Percentiles rank a stretch among this genome's conserved stretches.
These are phyloP conservation scores for Phialophora chinensis DNA, from an alignment of 2,329 filamentous ascomycete species.

Conservation along the genomic window DNA sequence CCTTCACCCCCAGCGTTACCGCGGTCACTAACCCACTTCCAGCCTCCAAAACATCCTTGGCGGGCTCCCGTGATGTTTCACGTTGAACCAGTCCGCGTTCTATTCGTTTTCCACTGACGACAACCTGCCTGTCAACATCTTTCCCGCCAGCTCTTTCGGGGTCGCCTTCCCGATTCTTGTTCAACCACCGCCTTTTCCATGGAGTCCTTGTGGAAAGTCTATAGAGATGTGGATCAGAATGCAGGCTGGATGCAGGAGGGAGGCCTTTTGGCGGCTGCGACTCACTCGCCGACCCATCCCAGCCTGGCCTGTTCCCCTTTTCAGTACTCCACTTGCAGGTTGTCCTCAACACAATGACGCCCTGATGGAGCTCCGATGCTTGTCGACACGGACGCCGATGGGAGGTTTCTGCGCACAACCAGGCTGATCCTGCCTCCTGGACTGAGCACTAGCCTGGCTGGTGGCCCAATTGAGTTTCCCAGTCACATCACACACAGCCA, in stretches of 20 bases:
- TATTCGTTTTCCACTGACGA: conserved; percentile 13
- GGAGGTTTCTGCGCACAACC: background rate
- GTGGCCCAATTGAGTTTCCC: conserved; percentile 20
- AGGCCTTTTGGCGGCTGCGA: background rate
- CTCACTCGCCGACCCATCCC: conserved; percentile 10
- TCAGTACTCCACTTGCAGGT: conserved; percentile 22
- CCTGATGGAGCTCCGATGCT: background rate
- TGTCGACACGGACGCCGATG: conserved; percentile 9
- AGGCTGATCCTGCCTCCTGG: conserved; percentile 30
- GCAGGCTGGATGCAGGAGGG: background rate
- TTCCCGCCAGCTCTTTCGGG: conserved; percentile 4
- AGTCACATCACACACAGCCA: conserved; percentile 23
- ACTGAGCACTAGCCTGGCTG: conserved; percentile 17
- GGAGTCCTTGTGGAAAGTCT: background rate
- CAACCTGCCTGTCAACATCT: conserved; percentile 5
- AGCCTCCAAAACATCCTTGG: conserved; percentile 25
- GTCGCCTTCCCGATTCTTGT: conserved; percentile 1
- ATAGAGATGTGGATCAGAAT: conserved; percentile 8
- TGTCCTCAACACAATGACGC: conserved; percentile 10
- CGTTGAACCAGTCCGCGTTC: conserved; percentile 22
- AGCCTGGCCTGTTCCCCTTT: conserved; percentile 30
- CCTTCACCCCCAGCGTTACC: background rate
- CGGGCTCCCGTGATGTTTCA: conserved; percentile 30
- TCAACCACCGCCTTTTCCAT: conserved; percentile 8
- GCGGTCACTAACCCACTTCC: conserved; percentile 28